Base-by-base conservation (phyloP, 179 eudicot species). In the Pouteria campechiana region DNA sequence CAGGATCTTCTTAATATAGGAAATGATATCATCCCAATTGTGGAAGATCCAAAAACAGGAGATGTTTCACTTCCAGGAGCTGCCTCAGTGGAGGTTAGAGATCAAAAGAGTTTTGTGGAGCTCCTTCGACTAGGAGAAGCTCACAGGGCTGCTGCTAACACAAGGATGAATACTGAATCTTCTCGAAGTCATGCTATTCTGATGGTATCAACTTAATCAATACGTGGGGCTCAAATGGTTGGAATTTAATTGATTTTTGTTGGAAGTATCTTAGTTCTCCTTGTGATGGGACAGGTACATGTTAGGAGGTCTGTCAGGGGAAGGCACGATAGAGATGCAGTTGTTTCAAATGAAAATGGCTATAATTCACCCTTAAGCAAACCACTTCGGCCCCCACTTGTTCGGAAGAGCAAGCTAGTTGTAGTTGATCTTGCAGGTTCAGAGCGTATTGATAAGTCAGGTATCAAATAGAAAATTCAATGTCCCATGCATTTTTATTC, bases 361-460 rank as follows among this genome's bases (percentile, higher is more conserved):
- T 38, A 38, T 30, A 50, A 65, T 46, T 60, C 86, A 48, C 75
- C 65, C 50, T 58, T 63, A 32, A 72, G 50, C 18, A 75, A 62
- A 41, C 70, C 52, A 31, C 72, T 72, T 55, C 65, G 59, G 52
- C 85, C 94, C 32, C 81, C 92, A 34, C 57, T 92, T 25, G 56
- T 88, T 21, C 71, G 99, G 47, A 92, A 81, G 61, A 93, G 94
- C 65, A 92, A 92, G 72, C 71, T 92, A 24, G 75, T 92, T 52
- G 72, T 92, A 40, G 99, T 92, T 27, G 99, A 92, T 83, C 96
- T 87, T 65, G 99, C 99, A 39, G 99, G 99, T 59, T 92, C 99
- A 14, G 99, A 92, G 47, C 85, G 99, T 42, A 74, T 80, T 54
- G 82, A 83, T 61, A 87, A 92, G 69, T 87, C 99, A 79, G 99